Conservation (phyloP, 805 yeast genomes). For the Candida coquimbonensis region DNA sequence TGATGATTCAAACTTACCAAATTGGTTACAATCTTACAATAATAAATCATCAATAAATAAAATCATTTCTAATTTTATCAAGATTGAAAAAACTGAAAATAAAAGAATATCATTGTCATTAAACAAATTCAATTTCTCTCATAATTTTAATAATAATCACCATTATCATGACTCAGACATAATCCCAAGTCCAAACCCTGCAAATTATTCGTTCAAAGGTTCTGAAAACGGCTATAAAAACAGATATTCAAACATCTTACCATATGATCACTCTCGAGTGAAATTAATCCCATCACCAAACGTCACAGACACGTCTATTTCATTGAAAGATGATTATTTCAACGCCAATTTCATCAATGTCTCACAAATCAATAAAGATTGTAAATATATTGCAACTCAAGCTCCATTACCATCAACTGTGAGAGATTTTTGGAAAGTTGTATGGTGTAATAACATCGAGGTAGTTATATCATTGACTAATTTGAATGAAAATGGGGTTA, state of each 20-base stretch:
- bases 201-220: slow-evolving; percentile 24
- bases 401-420: slow-evolving; percentile 78
- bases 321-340: slow-evolving; percentile 14
- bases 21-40: slow-evolving; percentile 23
- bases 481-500: slow-evolving; percentile 63
- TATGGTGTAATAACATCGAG: slow-evolving; percentile 55
- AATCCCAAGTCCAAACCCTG: slow-evolving; percentile 5
- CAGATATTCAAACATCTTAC: slow-evolving; percentile 73
- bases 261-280: slow-evolving; percentile 53
- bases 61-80: slow-evolving; percentile 23
- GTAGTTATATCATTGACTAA: slow-evolving; percentile 73
- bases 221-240: slow-evolving; percentile 71
- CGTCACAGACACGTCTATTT: slow-evolving; percentile 11
- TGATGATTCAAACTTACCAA: slow-evolving; percentile 20
- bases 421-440: slow-evolving; percentile 87
- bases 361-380: slow-evolving; percentile 31
- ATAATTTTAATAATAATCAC: neutral
- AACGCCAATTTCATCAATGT: slow-evolving; percentile 62
- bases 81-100: slow-evolving; percentile 30
- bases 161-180: no score
- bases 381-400: slow-evolving; percentile 74
- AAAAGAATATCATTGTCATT: slow-evolving; percentile 18
- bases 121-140: slow-evolving; percentile 1
- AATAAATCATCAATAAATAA: slow-evolving; percentile 15
- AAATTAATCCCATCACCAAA: slow-evolving; percentile 25